Percentiles rank a stretch among this genome's conserved stretches.
Conservation (phyloP, 768 basidiomycete species). For the Calocybe cyanea region DNA sequence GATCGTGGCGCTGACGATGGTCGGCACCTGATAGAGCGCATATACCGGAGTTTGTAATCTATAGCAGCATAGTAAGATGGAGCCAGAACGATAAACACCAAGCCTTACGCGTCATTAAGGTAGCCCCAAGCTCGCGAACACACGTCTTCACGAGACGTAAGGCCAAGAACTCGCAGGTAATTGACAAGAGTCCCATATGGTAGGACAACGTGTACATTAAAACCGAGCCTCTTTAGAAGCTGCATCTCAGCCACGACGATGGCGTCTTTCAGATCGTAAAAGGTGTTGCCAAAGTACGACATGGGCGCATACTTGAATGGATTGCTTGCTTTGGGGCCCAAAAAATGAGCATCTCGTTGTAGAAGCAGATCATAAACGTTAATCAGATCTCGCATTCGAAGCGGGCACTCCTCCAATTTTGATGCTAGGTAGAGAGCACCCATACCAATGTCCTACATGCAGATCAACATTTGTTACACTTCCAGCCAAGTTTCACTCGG, state of each 20-base stretch:
- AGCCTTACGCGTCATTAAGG: slow-evolving; percentile 88
- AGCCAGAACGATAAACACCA: background rate
- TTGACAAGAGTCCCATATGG: slow-evolving; percentile 95
- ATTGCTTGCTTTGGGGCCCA: slow-evolving; percentile 29
- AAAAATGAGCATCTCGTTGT: slow-evolving; percentile 63
- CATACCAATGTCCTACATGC: slow-evolving; percentile 78
- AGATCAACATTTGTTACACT: slow-evolving; percentile 8
- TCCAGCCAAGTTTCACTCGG: slow-evolving; percentile 3
- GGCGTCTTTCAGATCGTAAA: slow-evolving; percentile 93
- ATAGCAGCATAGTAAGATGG: background rate
- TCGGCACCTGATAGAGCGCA: slow-evolving; percentile 82
- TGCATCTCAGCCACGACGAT: slow-evolving; percentile 97
- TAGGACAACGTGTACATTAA: slow-evolving; percentile 89
- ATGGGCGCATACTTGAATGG: slow-evolving; percentile 74
- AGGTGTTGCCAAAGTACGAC: slow-evolving; percentile 85
- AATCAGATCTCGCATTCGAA: slow-evolving; percentile 91
- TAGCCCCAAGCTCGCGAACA: slow-evolving; percentile 89
- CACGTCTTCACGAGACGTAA: slow-evolving; percentile 65
- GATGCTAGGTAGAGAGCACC: slow-evolving; percentile 86
- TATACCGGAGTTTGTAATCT: slow-evolving; percentile 95
- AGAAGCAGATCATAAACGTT: slow-evolving; percentile 90
- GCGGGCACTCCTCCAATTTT: slow-evolving; percentile 87
- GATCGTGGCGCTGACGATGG: slow-evolving; percentile 88
- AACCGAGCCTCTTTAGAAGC: slow-evolving; percentile 90
- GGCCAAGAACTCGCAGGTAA: slow-evolving; percentile 87